Base-by-base conservation (phyloP, 345 rosid genomes). In the Heritiera littoralis region DNA sequence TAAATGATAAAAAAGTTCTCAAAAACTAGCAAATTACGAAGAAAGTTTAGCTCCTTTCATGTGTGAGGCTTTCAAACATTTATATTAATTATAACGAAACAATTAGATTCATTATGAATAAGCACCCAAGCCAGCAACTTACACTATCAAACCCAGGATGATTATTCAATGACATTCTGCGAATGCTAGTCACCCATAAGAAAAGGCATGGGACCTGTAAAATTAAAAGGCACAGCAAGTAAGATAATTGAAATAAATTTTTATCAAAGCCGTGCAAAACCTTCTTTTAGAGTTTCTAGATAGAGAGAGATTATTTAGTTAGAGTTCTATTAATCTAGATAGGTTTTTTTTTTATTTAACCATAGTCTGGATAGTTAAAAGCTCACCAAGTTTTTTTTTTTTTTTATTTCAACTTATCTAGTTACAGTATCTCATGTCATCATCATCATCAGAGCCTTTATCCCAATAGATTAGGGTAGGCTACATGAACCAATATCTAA, bases 61-160 rank as follows among this genome's bases (percentile, higher is more conserved):
- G 35, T 46, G 18, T 43, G 74, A 45, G 75, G 48, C 58, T 58
- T 48, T 72, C 75, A 79, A 45, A 51, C 23, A 75, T 68, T 28
- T 59, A 41, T 23, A 75, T 15, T 13, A 60, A 12, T 49, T 17
- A 64, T 48, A 32, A 46, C n/a, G 20, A 60, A 41, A 78, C 5
- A 52, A 63, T 63, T 49, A 74, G 17, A 38, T 32, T 78, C 63
- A 75, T 40, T 54, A 79, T 40, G 56, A 54, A 67, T 54, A 77
- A 66, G 48, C 74, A 66, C 41, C 40, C 18, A 67, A 54, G 41
- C 18, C 46, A 79, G 58, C 28, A 67, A 40, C 90, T 88, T 91
- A 95, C 99, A 72, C 81, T 82, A 84, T 93, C 98, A 88, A 93
- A 95, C 40, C 97, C 99, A 20, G 90, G 96, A 85, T 95, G 94